Evolutionary conservation across 176 grass and related monocot genomes (phyloP), one percentile per base, ranked within the genome.

Genomic region (Typha latifolia): DNA sequence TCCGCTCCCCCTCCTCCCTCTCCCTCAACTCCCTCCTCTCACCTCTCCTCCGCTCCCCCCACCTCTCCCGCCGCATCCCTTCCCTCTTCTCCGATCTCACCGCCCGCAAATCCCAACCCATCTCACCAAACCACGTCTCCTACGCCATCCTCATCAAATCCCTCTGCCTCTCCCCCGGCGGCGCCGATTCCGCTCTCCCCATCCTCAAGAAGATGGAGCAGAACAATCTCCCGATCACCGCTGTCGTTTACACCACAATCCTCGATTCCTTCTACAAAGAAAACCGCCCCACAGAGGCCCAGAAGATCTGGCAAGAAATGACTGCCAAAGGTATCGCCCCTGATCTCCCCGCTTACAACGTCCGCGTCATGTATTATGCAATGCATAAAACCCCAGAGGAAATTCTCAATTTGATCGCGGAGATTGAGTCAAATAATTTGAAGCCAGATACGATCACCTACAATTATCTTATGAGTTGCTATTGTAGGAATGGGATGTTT

Each of bases 211-310:
- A 79, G 51, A 84, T 84, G 76, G 70, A 79, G 65, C 65, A 79
- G 49, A 70, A 74, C 18, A 71, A 79, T 12, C 59, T 84, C 49
- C 64, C 48, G 13, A 31, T 48, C 27, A 61, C 67, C 20, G 32
- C 8, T 8, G 62, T 84, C 29, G 37, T 70, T 32, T 84, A 84
- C 59, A 75, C 82, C 14, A 84, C 82, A 19, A 70, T 84, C 49
- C 67, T 84, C 32, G 76, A 84, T 66, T 79, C 82, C 2, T 78
- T 75, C 18, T 84, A 84, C 71, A 84, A 84, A 52, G 76, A 84
- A 29, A 18, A 37, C 72, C 76, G 64, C 16, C 82, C 75, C 20
- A 16, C 16, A 23, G 68, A 27, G 48, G 82, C 82, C 5, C 70
- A 84, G 66, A 32, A 18, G 57, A 15, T 84, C 19, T 84, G 76